Evolutionary conservation across 768 basidiomycete genomes (phyloP).

Genomic region (Clathrus columnatus): DNA sequence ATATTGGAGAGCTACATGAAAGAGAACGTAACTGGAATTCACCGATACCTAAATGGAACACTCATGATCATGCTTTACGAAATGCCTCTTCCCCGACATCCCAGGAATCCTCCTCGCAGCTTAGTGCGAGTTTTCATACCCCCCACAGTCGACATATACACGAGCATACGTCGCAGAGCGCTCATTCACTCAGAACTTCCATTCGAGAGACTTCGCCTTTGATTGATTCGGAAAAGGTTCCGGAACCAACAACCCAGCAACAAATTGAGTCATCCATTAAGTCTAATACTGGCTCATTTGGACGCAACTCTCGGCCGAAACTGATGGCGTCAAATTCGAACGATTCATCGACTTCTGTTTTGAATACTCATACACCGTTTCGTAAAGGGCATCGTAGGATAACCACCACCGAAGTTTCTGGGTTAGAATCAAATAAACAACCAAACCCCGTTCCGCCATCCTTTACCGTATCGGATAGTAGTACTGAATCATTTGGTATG

Average conservation of each 20-base stretch:
- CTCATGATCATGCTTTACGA: constrained; percentile 19
- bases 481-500: constrained; percentile 5
- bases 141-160: neutral
- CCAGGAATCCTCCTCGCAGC: no score
- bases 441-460: neutral
- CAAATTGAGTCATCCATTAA: neutral
- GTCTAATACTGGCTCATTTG: neutral
- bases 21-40: constrained; percentile 68
- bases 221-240: no score
- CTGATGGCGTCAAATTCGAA: neutral
- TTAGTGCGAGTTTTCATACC: neutral
- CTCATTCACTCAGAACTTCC: neutral
- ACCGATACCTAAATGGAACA: constrained; percentile 47
- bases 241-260: neutral
- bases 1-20: constrained; percentile 29
- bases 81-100: no score
- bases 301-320: neutral
- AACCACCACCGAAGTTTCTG: constrained; percentile 6
- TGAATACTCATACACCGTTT: neutral
- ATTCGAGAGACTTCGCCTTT: neutral
- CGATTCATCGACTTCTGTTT: neutral
- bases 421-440: neutral
- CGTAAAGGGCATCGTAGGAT: neutral
- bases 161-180: neutral
- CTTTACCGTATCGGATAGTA: neutral